Base-by-base conservation (phyloP, 257 asterid species). In the Ajuga chamaepitys region DNA sequence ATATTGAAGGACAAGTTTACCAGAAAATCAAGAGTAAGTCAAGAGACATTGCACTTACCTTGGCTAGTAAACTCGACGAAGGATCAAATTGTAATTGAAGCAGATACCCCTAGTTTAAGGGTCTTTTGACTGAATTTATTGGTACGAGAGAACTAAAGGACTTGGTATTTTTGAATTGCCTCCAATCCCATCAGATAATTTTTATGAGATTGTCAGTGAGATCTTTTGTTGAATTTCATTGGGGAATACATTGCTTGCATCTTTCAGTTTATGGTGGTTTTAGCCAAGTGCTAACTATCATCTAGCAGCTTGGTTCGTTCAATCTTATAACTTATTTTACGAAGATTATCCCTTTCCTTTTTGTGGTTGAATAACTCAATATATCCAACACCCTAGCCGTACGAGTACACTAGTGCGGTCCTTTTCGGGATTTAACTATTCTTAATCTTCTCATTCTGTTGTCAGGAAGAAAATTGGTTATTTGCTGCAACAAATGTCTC, bases 1-100 rank as follows among this genome's bases (percentile, higher is more conserved):
- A 76, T 90, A 77, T 54, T 90, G 21, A 85, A 66, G 44, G 96
- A 94, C 84, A 90, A 78, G 81, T 81, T 82, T 77, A 93, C 96
- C 70, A 80, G 75, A 74, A 84, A 73, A 74, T 80, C 98, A 67
- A 87, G 98, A 85, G 98, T 93, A 78, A 71, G 81, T 69, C 66
- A 71, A 26, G 35, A 68, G 51, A 16, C 54, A 62, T 45, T 61
- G 37, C 61, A 66, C 38, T 64, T 55, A 25, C 37, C 20, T 42
- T 50, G 62, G 42, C 26, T 48, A 24, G 58, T 59, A 18, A 54
- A 57, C 52, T 62, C 40, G 61, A 22, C 50, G 25, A 28, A 41
- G 12, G 52, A 38, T 63, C 41, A 53, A 62, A 40, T 16, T 58
- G 74, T 17, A 50, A 26, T 22, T 17, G 44, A 25, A 18, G 14